Base-by-base conservation (phyloP, 1,284 basidiomycete genomes). In the Trametes pubescens region DNA sequence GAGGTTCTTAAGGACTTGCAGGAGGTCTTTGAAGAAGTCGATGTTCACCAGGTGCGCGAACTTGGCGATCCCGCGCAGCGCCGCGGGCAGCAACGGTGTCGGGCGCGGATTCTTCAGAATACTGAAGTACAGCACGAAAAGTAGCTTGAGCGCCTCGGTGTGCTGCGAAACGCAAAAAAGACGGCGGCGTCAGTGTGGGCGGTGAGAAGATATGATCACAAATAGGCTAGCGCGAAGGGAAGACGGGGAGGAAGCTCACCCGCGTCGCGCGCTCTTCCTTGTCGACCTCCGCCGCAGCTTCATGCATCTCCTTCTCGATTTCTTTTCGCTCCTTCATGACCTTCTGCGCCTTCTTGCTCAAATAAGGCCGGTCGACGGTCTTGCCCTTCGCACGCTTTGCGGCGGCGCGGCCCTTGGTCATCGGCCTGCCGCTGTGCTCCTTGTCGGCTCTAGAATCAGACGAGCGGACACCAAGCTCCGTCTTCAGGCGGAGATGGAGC, bases 41-140 rank as follows among this genome's bases (percentile, higher is more conserved):
- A 99, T 87, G 78, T 98, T 99, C 77, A 99, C 95, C 61, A 98
- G 86, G 77, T 99, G 98, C 0, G 97, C 92, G 74, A 94, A 99
- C 78, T 90, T 90, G 6, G 95, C 90, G 71, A 99, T 92, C 65
- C 98, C 98, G 73, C 93, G 91, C 68, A 99, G 82, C 32, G 96
- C 96, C 29, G 93, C 88, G 13, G 95, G 91, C 22, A 99, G 84
- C 10, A 99, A 84, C 7, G 92, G 89, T 4, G 91, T 92, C 18
- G 90, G 89, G n/a, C 83, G 83, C 7, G 93, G 88, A 73, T 91
- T 89, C 80, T 99, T 99, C 69, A 99, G 83, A 72, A 99, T 93
- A 68, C 93, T 91, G 79, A 99, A 99, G 80, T 99, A 99, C 53
- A 99, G 85, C 29, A 97, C 96, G 77, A 99, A 99, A 49, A 99